Evolutionary conservation across 1,284 basidiomycete species (phyloP).

Genomic region (Uromyces viciae-fabae): DNA sequence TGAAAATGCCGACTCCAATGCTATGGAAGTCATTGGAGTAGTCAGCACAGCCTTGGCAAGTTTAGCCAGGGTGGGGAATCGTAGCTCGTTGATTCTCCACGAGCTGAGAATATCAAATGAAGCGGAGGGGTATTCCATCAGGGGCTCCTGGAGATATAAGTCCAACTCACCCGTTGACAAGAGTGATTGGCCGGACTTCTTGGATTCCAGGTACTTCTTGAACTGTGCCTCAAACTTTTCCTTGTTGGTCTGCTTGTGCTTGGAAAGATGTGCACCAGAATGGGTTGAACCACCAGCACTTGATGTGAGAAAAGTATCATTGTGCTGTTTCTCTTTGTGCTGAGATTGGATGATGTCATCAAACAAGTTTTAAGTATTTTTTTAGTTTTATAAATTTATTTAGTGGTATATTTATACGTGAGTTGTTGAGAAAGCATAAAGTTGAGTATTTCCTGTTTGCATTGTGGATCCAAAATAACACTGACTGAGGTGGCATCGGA

Average conservation of each 20-base stretch:
- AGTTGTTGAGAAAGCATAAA: background rate
- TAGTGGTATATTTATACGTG: too few relatives aligned
- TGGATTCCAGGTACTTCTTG: background rate
- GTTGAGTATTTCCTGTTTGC: background rate
- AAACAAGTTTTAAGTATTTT: too few relatives aligned
- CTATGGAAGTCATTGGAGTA: background rate
- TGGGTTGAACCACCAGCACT: background rate
- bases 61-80: background rate
- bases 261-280: background rate
- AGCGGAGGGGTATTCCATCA: background rate
- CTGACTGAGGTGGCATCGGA: background rate
- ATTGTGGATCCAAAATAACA: background rate
- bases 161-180: background rate
- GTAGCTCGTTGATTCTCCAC: background rate
- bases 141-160: background rate
- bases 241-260: background rate
- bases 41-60: background rate
- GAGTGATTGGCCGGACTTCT: background rate
- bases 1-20: background rate
- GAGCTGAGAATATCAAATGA: background rate
- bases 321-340: background rate
- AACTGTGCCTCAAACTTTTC: background rate
- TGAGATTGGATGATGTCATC: too few relatives aligned
- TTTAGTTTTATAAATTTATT: too few relatives aligned
- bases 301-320: background rate